Base-by-base conservation (phyloP, 2,329 filamentous ascomycete species). In the Aspergillus sp. region DNA sequence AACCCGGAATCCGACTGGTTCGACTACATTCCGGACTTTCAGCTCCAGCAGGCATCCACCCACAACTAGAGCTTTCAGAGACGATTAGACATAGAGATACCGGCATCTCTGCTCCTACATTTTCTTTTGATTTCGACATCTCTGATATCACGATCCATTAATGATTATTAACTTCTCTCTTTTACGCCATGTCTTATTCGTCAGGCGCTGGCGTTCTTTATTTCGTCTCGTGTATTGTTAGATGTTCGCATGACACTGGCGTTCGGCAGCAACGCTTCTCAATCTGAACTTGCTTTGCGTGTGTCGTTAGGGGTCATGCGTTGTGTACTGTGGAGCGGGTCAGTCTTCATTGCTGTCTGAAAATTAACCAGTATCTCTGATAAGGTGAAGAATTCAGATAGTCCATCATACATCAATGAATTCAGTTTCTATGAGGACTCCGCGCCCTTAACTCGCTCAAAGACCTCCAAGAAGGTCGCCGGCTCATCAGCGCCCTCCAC, bases 21-120 rank as follows among this genome's bases (percentile, higher is more conserved):
- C 71, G 88, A 95, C 62, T 89, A 95, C 74, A 79, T 96, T 50
- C 91, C 89, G n/a, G 84, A 93, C 71, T 98, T 95, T 79, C 88
- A 90, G 77, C 85, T 95, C 31, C 86, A 76, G 60, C 79, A 81
- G 67, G 73, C 77, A 34, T 74, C 65, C 59, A 66, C 72, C 22
- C 67, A 69, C n/a, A 68, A 67, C 51, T 71, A 68, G 58, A 54
- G 54, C 43, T 48, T 34, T n/a, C 19, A 50, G 43, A 38, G 30
- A 19, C 8, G 53, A 41, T 38, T 54, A 57, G 54, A 52, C 43
- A 57, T 53, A 57, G 31, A 61, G 43, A 22, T 41, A 41, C 19
- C 22, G 41, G 46, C 8, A 22, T 28, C n/a, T 57, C 50, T 53
- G 15, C n/a, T 53, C 50, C 15, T 53, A 38, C 23, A 13, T 23